Conservation (phyloP, 23 red algal genomes). For the Gracilaria vermiculophylla region DNA sequence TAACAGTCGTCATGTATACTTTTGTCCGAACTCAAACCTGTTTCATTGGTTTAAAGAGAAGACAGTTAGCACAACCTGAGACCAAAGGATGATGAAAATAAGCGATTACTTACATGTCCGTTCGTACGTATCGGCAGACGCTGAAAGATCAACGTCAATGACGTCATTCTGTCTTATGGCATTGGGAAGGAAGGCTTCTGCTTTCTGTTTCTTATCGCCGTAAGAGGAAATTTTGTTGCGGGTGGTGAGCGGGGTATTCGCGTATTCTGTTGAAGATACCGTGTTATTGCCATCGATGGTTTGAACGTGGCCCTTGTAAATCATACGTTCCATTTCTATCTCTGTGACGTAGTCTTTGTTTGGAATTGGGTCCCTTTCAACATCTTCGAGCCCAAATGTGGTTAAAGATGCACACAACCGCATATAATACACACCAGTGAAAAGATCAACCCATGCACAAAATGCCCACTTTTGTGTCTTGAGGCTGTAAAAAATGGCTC, state of each 20-base stretch:
- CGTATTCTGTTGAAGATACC: too few species aligned
- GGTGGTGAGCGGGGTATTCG: too few species aligned
- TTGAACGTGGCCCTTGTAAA: neutral
- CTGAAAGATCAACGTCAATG: neutral
- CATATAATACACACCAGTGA: neutral
- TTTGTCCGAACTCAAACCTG: neutral
- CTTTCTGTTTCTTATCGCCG: too few species aligned
- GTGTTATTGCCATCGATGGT: neutral
- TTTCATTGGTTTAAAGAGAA: neutral
- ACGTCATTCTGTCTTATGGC: neutral
- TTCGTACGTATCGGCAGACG: neutral
- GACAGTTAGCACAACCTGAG: neutral
- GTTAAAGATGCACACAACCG: neutral
- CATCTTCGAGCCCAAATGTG: neutral
- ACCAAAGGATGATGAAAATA: neutral
- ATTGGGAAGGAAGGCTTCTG: too few species aligned
- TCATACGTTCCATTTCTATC: neutral
- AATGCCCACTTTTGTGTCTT: neutral
- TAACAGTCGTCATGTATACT: neutral
- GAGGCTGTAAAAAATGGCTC: constrained; percentile 8
- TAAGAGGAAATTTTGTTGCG: too few species aligned
- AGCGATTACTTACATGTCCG: neutral
- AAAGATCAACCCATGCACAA: neutral
- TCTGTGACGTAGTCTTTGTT: neutral
- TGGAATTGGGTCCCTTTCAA: neutral